Conservation (phyloP, 1,139 yeast genomes). For the Meyerozyma sp. region DNA sequence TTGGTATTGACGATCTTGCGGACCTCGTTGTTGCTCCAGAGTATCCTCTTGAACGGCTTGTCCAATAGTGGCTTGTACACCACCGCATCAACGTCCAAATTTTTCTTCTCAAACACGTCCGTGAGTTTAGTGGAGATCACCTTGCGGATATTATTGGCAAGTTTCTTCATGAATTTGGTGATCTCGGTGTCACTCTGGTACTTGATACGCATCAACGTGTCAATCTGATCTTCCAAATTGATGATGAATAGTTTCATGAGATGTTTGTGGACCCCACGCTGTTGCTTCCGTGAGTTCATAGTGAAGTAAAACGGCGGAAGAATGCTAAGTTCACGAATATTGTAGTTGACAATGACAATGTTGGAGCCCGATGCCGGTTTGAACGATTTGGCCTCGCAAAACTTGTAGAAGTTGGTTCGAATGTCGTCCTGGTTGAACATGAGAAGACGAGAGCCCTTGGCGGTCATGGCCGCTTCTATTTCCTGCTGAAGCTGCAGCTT, state of each 20-base stretch:
- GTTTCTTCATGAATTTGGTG: constrained; percentile 20
- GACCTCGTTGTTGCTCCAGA: constrained; percentile 1
- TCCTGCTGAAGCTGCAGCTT: constrained; percentile 28
- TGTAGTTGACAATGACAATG: constrained; percentile 21
- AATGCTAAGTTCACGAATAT: constrained; percentile 28
- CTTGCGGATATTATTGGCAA: constrained; percentile 22
- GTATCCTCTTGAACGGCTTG: constrained; percentile 1
- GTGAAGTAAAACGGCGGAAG: constrained; percentile 31
- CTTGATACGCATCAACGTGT: constrained; percentile 31
- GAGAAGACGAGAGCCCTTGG: constrained; percentile 15
- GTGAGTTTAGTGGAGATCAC: constrained; percentile 22
- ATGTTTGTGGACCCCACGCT: constrained; percentile 24
- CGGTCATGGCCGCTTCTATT: constrained; percentile 23
- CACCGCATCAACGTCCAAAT: neutral
- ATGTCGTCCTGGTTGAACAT: constrained; percentile 21
- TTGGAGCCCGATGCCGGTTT: constrained; percentile 1
- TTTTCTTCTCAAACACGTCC: constrained; percentile 12
- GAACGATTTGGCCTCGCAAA: constrained; percentile 19
- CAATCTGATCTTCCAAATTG: constrained; percentile 37
- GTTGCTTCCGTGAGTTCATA: constrained; percentile 21
- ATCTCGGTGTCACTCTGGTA: constrained; percentile 24
- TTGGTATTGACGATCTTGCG: neutral
- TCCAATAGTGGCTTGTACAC: neutral
- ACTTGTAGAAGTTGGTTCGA: constrained; percentile 23
- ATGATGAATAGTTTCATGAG: constrained; percentile 33